Conservation (phyloP, 1,284 basidiomycete genomes). For the Melampsora larici-populina region DNA sequence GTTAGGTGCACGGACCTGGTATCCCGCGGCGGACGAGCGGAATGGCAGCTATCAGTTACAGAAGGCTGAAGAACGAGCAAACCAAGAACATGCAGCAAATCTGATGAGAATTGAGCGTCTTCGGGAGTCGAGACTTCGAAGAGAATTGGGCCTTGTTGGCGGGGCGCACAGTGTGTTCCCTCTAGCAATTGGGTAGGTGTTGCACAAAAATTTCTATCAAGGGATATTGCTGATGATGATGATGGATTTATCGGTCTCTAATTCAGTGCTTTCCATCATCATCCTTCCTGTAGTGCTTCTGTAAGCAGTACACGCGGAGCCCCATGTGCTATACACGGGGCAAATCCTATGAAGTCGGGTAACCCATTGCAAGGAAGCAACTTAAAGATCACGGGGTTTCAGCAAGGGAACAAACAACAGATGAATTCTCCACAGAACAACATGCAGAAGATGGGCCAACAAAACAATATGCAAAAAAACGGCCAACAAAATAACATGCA, state of each 20-base stretch:
- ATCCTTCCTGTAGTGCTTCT: background rate
- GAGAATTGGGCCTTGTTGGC: background rate
- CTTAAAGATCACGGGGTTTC: too few relatives aligned
- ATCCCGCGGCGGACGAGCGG: conserved; percentile 29
- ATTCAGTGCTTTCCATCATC: background rate
- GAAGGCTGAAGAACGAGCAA: conserved; percentile 31
- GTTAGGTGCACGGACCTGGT: conserved; percentile 29
- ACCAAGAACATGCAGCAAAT: conserved; percentile 3
- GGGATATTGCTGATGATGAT: background rate
- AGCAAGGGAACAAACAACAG: too few relatives aligned
- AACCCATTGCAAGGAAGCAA: too few relatives aligned
- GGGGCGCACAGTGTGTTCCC: background rate
- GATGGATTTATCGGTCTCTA: background rate
- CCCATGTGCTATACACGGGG: too few relatives aligned
- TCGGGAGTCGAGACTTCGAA: background rate
- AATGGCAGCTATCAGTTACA: conserved; percentile 18
- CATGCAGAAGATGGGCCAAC: too few relatives aligned
- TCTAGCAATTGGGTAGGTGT: background rate
- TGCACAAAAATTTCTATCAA: background rate
- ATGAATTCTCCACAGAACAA: too few relatives aligned
- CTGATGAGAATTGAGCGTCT: conserved; percentile 20
- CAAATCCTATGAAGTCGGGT: too few relatives aligned
- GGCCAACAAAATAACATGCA: too few relatives aligned
- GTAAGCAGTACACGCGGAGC: background rate
- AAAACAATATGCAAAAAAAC: too few relatives aligned